Conservation (phyloP, 2,329 filamentous ascomycete genomes). For the Colletotrichum navitas region DNA sequence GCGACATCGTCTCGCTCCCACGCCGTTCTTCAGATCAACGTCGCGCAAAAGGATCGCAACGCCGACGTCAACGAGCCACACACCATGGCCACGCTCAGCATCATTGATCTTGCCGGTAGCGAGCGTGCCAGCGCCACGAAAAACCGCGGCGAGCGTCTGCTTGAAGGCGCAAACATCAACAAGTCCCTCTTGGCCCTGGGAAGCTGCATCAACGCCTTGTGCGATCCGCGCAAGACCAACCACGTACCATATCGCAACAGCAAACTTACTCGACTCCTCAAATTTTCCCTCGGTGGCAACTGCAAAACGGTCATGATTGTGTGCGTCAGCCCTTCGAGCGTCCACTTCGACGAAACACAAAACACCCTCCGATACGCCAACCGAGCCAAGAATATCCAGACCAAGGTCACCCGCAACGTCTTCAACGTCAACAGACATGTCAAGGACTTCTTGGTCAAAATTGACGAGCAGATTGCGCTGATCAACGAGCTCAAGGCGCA, state of each 20-base stretch:
- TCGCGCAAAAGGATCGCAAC: conserved; percentile 94
- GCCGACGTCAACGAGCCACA: conserved; percentile 93
- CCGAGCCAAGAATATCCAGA: conserved; percentile 98
- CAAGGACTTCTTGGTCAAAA: conserved; percentile 99
- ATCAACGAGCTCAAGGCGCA: conserved; percentile 96
- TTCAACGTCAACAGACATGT: conserved; percentile 99
- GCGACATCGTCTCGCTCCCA: conserved; percentile 97
- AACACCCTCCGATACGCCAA: conserved; percentile 98
- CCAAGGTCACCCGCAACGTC: conserved; percentile 98
- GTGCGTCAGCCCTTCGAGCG: conserved; percentile 95
- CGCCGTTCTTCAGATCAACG: conserved; percentile 96
- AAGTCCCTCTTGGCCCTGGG: conserved; percentile 95
- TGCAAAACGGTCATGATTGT: conserved; percentile 99
- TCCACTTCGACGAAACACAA: conserved; percentile 97
- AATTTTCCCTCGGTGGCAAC: conserved; percentile 97
- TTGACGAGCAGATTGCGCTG: conserved; percentile 96
- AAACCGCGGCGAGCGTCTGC: conserved; percentile 89
- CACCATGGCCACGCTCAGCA: conserved; percentile 97
- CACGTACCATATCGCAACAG: conserved; percentile 98
- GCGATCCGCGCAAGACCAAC: conserved; percentile 89
- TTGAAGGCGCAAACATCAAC: conserved; percentile 99
- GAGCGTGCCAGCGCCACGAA: conserved; percentile 97
- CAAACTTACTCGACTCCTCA: conserved; percentile 93
- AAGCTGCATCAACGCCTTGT: conserved; percentile 98
- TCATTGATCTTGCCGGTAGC: conserved; percentile 96